Percentiles rank a stretch among this genome's conserved stretches.
Conservation (phyloP, 2,329 filamentous ascomycete genomes). For the Pyricularia grisea region DNA sequence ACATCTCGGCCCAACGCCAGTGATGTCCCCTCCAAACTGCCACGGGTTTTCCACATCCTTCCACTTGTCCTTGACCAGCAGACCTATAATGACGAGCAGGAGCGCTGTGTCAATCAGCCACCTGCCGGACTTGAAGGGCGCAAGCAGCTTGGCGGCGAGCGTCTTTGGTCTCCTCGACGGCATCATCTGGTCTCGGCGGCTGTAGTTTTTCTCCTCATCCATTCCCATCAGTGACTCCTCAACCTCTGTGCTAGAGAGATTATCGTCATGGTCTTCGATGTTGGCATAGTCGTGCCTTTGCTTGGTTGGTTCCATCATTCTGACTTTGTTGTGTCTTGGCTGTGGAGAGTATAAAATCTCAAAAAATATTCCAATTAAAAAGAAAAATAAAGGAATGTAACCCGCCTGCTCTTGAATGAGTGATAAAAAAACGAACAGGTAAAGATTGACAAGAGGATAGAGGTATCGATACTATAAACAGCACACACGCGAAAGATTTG, state of each 20-base stretch:
- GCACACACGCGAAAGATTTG: neutral
- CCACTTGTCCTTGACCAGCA: conserved; percentile 23
- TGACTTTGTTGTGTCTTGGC: neutral
- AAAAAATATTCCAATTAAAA: neutral
- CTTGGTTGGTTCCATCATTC: conserved; percentile 3
- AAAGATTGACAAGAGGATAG: neutral
- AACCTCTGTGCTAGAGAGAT: conserved; percentile 27
- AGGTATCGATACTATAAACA: neutral
- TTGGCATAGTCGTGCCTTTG: conserved; percentile 18
- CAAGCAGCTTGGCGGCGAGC: conserved; percentile 21
- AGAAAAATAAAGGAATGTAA: neutral
- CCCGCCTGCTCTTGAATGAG: neutral
- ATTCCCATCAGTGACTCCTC: conserved; percentile 27
- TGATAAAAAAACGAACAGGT: neutral
- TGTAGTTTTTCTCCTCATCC: conserved; percentile 24
- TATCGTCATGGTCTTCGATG: conserved; percentile 23
- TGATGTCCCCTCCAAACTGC: conserved; percentile 27
- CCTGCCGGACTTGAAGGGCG: conserved; percentile 19
- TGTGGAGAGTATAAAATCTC: neutral
- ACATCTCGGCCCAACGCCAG: conserved; percentile 24
- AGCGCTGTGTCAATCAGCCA: conserved; percentile 29
- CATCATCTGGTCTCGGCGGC: conserved; percentile 18
- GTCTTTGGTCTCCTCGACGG: conserved; percentile 18
- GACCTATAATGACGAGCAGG: conserved; percentile 25
- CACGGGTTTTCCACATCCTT: conserved; percentile 13